Percentiles rank a stretch among this genome's conserved stretches.
Evolutionary conservation across 2,329 filamentous ascomycete species (phyloP).

Genomic region (Drechslera avenae): DNA sequence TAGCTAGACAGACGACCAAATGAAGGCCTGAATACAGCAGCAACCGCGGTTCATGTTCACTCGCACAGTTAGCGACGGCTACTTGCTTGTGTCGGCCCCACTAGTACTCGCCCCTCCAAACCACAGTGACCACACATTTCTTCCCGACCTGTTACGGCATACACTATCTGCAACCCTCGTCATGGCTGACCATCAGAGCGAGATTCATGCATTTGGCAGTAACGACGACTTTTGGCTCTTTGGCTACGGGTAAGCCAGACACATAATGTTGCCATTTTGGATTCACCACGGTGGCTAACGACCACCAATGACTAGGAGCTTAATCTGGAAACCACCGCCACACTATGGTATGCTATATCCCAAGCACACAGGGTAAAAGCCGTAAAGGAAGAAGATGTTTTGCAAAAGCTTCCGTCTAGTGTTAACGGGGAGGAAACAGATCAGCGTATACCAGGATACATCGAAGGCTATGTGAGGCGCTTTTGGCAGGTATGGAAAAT

Average conservation of each 20-base stretch:
- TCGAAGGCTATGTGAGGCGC: conserved; percentile 88
- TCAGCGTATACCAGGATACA: conserved; percentile 82
- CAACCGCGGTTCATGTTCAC: background rate
- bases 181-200: conserved; percentile 36
- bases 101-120: conserved; percentile 22
- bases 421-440: conserved; percentile 59
- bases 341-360: conserved; percentile 72
- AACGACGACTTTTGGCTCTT: conserved; percentile 88
- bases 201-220: conserved; percentile 42
- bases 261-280: too few species aligned
- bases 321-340: conserved; percentile 98
- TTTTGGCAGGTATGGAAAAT: conserved; percentile 92
- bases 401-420: background rate
- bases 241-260: conserved; percentile 78
- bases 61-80: too few species aligned
- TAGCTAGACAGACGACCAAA: conserved; percentile 2
- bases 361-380: background rate
- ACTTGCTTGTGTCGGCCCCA: conserved; percentile 19
- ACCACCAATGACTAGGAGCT: conserved; percentile 63
- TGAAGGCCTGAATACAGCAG: background rate
- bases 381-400: background rate
- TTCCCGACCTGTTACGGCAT: background rate
- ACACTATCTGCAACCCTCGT: background rate
- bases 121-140: background rate
- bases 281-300: too few species aligned